A percentile compares a stretch with the other conserved stretches of the same genome.
Conservation (phyloP, 148 eudicot species). For the Nyssa sinensis region DNA sequence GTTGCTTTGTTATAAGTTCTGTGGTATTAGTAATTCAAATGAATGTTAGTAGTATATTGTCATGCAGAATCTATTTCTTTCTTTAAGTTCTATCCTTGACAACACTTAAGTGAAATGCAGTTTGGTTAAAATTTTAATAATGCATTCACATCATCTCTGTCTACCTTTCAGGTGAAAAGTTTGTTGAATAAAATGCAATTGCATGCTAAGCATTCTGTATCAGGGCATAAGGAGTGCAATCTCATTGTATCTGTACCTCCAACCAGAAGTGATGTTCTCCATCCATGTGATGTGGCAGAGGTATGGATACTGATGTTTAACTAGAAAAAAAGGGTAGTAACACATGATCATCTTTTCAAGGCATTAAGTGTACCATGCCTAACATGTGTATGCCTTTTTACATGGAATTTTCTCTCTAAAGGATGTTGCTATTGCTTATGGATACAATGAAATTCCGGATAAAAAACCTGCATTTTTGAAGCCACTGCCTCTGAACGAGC, state of each 20-base stretch:
- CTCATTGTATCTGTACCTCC: slow-evolving; percentile 82
- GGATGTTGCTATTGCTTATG: slow-evolving; percentile 99
- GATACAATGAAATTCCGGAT: slow-evolving; percentile 86
- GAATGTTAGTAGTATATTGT: background rate
- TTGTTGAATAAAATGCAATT: slow-evolving; percentile 87
- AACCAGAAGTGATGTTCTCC: slow-evolving; percentile 94
- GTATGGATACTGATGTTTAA: slow-evolving; percentile 27
- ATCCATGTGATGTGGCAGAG: slow-evolving; percentile 99
- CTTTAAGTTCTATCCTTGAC: background rate
- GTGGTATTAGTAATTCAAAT: background rate
- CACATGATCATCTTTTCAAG: background rate
- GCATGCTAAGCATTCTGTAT: slow-evolving; percentile 50
- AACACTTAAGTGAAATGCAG: background rate
- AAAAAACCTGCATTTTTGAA: slow-evolving; percentile 70
- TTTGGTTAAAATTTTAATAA: background rate
- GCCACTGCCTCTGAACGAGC: slow-evolving; percentile 69
- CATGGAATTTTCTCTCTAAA: slow-evolving; percentile 21
- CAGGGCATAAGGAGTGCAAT: slow-evolving; percentile 34
- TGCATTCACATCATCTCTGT: slow-evolving; percentile 6
- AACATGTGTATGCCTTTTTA: background rate
- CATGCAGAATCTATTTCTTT: background rate
- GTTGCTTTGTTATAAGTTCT: background rate
- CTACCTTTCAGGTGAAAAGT: slow-evolving; percentile 54
- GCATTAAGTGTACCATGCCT: background rate
- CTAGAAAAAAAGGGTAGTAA: background rate